These are phyloP conservation scores for Didymella exigua DNA, from an alignment of 2,329 filamentous ascomycete species.

Conservation along the genomic window DNA sequence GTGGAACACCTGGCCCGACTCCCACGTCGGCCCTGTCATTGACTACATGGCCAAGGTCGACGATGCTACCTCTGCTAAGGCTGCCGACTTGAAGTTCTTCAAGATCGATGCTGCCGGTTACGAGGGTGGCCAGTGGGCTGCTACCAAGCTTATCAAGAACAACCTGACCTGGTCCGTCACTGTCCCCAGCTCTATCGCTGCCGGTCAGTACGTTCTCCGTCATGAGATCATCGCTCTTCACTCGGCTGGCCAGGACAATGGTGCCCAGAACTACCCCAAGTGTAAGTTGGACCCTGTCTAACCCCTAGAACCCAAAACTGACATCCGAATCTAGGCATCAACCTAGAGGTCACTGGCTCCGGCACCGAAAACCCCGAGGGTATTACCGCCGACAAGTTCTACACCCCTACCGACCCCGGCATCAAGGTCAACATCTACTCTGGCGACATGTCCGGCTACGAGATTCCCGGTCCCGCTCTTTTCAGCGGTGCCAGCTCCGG, in stretches of 20 bases:
- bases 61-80: conserved; percentile 61
- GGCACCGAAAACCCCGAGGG: conserved; percentile 56
- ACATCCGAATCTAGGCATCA: conserved; percentile 31
- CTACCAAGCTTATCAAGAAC: conserved; percentile 58
- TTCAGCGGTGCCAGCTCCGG: conserved; percentile 29
- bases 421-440: conserved; percentile 66
- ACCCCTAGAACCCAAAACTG: background rate
- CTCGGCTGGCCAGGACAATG: conserved; percentile 52
- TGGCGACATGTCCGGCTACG: conserved; percentile 48
- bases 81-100: conserved; percentile 62
- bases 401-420: conserved; percentile 63
- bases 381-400: conserved; percentile 58
- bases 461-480: conserved; percentile 59
- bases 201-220: conserved; percentile 65
- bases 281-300: conserved; percentile 34
- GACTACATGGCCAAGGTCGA: conserved; percentile 65
- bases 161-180: conserved; percentile 56
- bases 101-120: conserved; percentile 67
- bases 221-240: conserved; percentile 68
- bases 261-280: conserved; percentile 54
- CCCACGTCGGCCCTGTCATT: conserved; percentile 68
- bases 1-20: conserved; percentile 70
- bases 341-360: conserved; percentile 63
- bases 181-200: conserved; percentile 58
- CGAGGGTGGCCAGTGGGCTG: conserved; percentile 59